phyloP scores from a whole-genome alignment of 1,284 basidiomycete genomes.

The Sphagnurus paluster region DNA sequence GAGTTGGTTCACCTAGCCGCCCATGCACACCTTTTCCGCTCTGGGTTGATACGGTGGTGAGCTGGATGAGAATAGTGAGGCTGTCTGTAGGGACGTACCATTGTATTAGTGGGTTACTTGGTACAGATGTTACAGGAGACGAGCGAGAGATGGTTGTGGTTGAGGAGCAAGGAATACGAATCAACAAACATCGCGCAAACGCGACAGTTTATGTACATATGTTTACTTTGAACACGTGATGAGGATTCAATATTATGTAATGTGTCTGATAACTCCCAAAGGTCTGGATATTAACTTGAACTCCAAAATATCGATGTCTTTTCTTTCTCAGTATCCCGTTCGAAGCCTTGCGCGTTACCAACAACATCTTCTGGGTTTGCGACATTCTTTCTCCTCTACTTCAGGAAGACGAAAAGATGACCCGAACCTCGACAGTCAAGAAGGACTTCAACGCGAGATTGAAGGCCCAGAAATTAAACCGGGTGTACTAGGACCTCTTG shows the following conservation, averaged over 20 bases:
- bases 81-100: constrained; percentile 34
- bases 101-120: constrained; percentile 28
- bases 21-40: constrained; percentile 48
- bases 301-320: constrained; percentile 17
- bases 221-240: constrained; percentile 25
- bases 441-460: constrained; percentile 10
- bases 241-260: constrained; percentile 15
- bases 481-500: constrained; percentile 53
- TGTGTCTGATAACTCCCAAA: background rate
- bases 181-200: constrained; percentile 42
- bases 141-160: constrained; percentile 40
- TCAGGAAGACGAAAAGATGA: constrained; percentile 11
- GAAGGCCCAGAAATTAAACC: constrained; percentile 22
- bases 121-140: constrained; percentile 20
- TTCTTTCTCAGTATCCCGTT: constrained; percentile 14
- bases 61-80: background rate
- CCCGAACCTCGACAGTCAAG: constrained; percentile 1
- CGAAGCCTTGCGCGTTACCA: constrained; percentile 21
- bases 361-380: constrained; percentile 8
- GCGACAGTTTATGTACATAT: constrained; percentile 44
- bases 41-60: constrained; percentile 25
- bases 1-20: background rate
- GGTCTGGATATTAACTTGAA: background rate
- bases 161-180: constrained; percentile 36
- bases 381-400: constrained; percentile 21